A percentile compares a stretch with the other conserved stretches of the same genome.
Evolutionary conservation across 495 filamentous ascomycete species (phyloP).

Genomic region (Neohortaea acidophila): DNA sequence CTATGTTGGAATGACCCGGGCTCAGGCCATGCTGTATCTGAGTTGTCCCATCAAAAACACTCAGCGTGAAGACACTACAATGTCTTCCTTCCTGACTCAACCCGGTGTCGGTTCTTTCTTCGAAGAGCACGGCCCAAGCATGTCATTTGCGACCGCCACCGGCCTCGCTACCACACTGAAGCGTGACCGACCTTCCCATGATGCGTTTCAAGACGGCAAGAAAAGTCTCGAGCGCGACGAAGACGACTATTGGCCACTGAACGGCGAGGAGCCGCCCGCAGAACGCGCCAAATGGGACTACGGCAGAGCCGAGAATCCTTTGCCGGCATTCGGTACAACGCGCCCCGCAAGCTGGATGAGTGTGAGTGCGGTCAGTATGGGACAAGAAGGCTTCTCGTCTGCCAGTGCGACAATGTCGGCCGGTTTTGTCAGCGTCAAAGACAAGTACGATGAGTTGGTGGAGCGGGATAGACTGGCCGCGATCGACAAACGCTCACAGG

Average conservation of each 20-base stretch:
- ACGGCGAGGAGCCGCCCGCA: slow-evolving; percentile 35
- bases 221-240: slow-evolving; percentile 32
- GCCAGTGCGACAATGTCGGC: slow-evolving; percentile 15
- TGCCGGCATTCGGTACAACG: background rate
- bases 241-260: slow-evolving; percentile 50
- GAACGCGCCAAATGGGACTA: slow-evolving; percentile 21
- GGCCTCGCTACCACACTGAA: slow-evolving; percentile 49
- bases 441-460: slow-evolving; percentile 15
- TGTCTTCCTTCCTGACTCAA: slow-evolving; percentile 47
- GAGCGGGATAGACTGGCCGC: slow-evolving; percentile 16
- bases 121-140: slow-evolving; percentile 40
- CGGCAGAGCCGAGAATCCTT: slow-evolving; percentile 12
- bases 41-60: slow-evolving; percentile 60
- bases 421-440: slow-evolving; percentile 23
- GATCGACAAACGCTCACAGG: slow-evolving; percentile 12
- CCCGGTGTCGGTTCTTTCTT: slow-evolving; percentile 36
- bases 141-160: slow-evolving; percentile 39
- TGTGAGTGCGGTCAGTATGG: slow-evolving; percentile 16
- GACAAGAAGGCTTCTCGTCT: slow-evolving; percentile 14
- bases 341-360: slow-evolving; percentile 5
- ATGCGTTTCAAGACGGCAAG: slow-evolving; percentile 33
- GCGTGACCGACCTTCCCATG: slow-evolving; percentile 36
- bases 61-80: slow-evolving; percentile 43
- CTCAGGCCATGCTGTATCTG: slow-evolving; percentile 79
- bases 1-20: slow-evolving; percentile 97